Percentiles rank a stretch among this genome's conserved stretches.
Conservation (phyloP, 2,329 filamentous ascomycete species). For the Diaporthe vexans region DNA sequence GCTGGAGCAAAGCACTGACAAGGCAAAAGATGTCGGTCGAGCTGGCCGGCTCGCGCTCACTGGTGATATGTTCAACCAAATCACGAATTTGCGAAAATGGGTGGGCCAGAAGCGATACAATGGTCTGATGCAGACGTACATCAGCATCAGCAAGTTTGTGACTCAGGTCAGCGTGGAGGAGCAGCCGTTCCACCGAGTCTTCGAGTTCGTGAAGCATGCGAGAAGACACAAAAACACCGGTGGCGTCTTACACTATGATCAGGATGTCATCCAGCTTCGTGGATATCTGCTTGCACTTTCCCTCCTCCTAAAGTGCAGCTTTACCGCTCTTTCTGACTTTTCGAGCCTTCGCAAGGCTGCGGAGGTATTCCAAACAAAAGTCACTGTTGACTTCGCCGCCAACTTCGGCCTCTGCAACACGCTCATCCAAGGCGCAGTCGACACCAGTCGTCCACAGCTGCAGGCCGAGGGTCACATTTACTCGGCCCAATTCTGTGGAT, state of each 20-base stretch:
- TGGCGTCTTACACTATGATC: constrained; percentile 53
- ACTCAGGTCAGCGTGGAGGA: constrained; percentile 54
- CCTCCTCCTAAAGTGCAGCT: constrained; percentile 64
- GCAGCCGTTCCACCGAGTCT: constrained; percentile 64
- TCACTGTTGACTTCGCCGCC: constrained; percentile 47
- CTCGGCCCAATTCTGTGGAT: constrained; percentile 61
- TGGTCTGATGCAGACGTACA: constrained; percentile 41
- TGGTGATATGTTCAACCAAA: neutral
- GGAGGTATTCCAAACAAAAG: neutral
- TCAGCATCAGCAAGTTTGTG: constrained; percentile 44
- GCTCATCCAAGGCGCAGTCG: constrained; percentile 56
- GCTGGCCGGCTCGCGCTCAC: neutral
- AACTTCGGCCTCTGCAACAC: constrained; percentile 56
- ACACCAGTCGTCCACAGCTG: constrained; percentile 55
- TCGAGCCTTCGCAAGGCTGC: constrained; percentile 40
- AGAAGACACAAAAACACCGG: constrained; percentile 48
- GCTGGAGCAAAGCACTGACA: constrained; percentile 44
- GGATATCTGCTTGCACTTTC: constrained; percentile 57
- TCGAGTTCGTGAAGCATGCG: constrained; percentile 58
- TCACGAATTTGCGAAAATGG: constrained; percentile 22
- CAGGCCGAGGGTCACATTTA: constrained; percentile 66
- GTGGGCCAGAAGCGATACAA: constrained; percentile 40
- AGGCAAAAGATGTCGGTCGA: neutral
- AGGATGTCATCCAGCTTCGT: constrained; percentile 53
- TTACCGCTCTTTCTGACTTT: constrained; percentile 60